Evolutionary conservation across 2,329 filamentous ascomycete genomes (phyloP), one percentile per base, ranked within the genome.

Genomic region (Arthrobotrys megalospora): DNA sequence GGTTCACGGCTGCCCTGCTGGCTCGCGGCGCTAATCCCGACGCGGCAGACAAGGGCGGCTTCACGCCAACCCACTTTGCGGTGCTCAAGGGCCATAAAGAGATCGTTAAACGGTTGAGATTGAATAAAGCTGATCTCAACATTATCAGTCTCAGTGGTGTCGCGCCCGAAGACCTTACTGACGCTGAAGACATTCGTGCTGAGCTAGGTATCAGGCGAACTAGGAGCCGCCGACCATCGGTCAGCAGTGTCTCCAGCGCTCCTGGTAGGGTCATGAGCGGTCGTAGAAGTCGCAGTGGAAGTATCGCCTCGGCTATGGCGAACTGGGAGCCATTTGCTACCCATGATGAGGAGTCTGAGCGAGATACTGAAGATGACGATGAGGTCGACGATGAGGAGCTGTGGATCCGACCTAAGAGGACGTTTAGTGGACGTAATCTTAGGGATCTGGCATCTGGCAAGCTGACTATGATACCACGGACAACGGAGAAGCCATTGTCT

Each of bases 21-120:
- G 91, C 91, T 8, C 89, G 92, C 80, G 92, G 93, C n/a, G 93
- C 92, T 19, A 91, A 92, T 82, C 90, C 91, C 0, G 90, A 95
- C 81, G 86, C 90, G 43, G 88, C 90, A 69, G 93, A 97, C 83
- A 91, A 90, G 79, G 91, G 91, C 62, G 93, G 93, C 21, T 95
- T 93, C 84, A 93, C 92, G 3, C 90, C 93, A 12, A 88, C 96
- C 85, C 93, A 96, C 83, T 89, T 95, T 82, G 93, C 93, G 19
- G 90, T 92, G 28, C 88, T 96, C 82, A 91, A 92, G 83, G 89
- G 91, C 79, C 91, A 94, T 82, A 86, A 89, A 10, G 90, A 93
- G 82, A 93, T 96, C 80, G 91, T 95, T 12, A 88, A 91, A 76
- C 89, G 91, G 12, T 87, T 97, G 73, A 90, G 94, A 80, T 86